These are phyloP conservation scores for Rosa hybrid DNA, from an alignment of 331 rosid species.

Conservation along the genomic window DNA sequence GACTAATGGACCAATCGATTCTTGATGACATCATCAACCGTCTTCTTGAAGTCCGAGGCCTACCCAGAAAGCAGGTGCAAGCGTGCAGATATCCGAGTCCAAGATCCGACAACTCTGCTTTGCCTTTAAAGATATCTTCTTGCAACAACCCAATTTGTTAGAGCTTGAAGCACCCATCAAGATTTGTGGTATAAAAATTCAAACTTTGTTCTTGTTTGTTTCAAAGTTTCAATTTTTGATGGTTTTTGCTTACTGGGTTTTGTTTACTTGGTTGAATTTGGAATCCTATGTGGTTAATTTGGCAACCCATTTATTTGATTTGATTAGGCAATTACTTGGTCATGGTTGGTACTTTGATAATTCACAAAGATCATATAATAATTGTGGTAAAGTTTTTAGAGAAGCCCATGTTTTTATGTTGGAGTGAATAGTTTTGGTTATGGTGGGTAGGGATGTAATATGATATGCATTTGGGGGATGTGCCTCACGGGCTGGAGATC, in stretches of 20 bases:
- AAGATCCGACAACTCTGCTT: slow-evolving; percentile 92
- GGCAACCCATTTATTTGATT: not conserved
- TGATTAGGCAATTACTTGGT: not conserved
- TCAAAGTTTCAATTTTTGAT: not conserved
- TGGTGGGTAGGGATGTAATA: too few relatives aligned
- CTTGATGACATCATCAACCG: slow-evolving; percentile 85
- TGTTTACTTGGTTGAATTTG: not conserved
- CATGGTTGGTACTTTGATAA: not conserved
- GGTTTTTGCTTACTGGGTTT: not conserved
- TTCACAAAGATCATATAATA: not conserved
- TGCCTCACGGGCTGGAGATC: too few relatives aligned
- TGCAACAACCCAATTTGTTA: slow-evolving; percentile 81
- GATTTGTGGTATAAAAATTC: slow-evolving; percentile 67
- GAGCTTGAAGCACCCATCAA: slow-evolving; percentile 93
- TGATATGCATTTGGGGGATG: too few relatives aligned
- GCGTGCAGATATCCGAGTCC: slow-evolving; percentile 83
- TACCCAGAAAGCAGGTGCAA: slow-evolving; percentile 89
- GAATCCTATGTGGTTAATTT: not conserved
- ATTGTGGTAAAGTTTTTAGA: not conserved
- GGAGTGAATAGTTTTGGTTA: not conserved
- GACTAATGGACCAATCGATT: slow-evolving; percentile 65
- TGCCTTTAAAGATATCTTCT: slow-evolving; percentile 67
- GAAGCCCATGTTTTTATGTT: not conserved
- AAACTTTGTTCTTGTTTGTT: not conserved
- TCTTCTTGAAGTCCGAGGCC: slow-evolving; percentile 78